These are phyloP conservation scores for Pleurotus platypus DNA, from an alignment of 768 basidiomycete species.

Conservation along the genomic window DNA sequence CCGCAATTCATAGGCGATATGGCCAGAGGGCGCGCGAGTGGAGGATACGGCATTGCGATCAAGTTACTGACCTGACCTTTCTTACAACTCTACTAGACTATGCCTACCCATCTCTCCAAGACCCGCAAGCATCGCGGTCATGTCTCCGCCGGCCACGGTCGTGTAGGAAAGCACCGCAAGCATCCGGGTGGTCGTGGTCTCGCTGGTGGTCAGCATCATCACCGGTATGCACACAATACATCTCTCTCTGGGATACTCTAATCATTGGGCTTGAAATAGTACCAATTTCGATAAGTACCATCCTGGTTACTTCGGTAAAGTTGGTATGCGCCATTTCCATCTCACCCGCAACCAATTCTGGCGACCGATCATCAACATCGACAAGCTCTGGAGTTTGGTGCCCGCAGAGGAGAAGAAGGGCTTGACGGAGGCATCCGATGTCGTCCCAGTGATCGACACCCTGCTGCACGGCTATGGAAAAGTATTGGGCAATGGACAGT, in stretches of 20 bases:
- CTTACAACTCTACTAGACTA: conserved; percentile 35
- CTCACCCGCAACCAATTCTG: conserved; percentile 86
- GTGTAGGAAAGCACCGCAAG: conserved; percentile 99
- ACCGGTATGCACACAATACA: conserved; percentile 62
- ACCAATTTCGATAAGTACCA: conserved; percentile 99
- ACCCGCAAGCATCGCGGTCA: conserved; percentile 99
- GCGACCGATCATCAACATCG: conserved; percentile 97
- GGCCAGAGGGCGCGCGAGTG: conserved; percentile 9
- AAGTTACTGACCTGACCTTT: conserved; percentile 15
- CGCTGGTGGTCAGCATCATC: conserved; percentile 99
- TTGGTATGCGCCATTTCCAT: conserved; percentile 99
- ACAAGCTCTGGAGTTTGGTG: conserved; percentile 93
- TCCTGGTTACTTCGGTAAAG: conserved; percentile 99
- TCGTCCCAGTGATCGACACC: conserved; percentile 95
- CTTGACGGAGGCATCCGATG: conserved; percentile 65
- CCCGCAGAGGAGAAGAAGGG: conserved; percentile 81
- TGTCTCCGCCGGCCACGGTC: conserved; percentile 99
- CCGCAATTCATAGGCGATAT: background rate
- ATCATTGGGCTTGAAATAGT: conserved; percentile 32
- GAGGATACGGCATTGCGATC: conserved; percentile 9
- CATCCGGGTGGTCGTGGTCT: conserved; percentile 99
- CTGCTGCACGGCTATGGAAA: conserved; percentile 84
- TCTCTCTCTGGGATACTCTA: background rate
- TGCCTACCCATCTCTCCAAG: conserved; percentile 96
- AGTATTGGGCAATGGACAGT: conserved; percentile 92